Evolutionary conservation across 768 basidiomycete genomes (phyloP), one percentile per base, ranked within the genome.

Genomic region (Hygrophoropsis aurantiaca): DNA sequence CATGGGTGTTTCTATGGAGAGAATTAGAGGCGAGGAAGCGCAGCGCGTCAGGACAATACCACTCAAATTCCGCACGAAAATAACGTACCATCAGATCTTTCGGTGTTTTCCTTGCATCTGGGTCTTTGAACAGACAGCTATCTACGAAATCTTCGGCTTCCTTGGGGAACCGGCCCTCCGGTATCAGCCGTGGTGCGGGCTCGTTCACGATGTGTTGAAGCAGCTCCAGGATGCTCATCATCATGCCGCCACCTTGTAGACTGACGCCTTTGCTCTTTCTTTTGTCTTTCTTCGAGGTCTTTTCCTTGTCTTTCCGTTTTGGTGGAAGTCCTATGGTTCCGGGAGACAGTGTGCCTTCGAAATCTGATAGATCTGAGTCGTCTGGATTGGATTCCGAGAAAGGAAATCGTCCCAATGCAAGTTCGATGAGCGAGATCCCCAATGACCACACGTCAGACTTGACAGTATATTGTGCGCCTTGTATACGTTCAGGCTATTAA

Each of bases 361-460:
- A 75, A 58, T 91, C 90, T 16, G 87, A 87, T 30, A 79, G 59
- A 59, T 87, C 85, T 25, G 85, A 87, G 58, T 88, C 90, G 61
- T 86, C 85, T 11, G 82, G 81, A 32, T 75, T 72, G 3, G 85
- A 84, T 60, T 91, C 87, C 36, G 91, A 84, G 72, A 98, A 99
- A 19, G 97, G 97, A 78, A 99, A 99, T 30, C 93, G 87, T 13
- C 95, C 97, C 25, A 95, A 81, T 0, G 94, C 97, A 34, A 99
- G 83, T 71, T 99, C 97, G 65, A 98, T 94, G 40, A 99, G 77
- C 7, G 94, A 90, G 61, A 99, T 93, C 24, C 97, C 97, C 36
- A 98, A 80, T 0, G 95, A 97, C 97, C 97, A 99, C 4, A 98
- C 95, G 58, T 99, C 97, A 3, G 94, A 97, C 69, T 98, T 98